Base-by-base conservation (phyloP, 2,329 filamentous ascomycete species). In the Epichloe bromicola region DNA sequence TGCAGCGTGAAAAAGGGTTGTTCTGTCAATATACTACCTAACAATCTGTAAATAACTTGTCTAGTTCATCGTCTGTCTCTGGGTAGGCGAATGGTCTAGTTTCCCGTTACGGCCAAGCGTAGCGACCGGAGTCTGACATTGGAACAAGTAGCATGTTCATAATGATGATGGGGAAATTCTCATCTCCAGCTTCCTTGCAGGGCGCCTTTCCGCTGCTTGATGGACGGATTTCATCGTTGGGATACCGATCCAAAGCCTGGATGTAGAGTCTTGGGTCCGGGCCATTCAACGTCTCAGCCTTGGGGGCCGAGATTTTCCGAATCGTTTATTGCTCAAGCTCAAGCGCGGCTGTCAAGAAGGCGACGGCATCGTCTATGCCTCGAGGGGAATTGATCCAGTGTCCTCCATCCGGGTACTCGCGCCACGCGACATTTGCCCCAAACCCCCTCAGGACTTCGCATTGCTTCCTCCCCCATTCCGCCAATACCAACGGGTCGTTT, bases 301-400 rank as follows among this genome's bases (percentile, higher is more conserved):
- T 48, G 2, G 57, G 51, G 30, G 54, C 53, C 5, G 10, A 30
- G 8, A 30, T 30, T 30, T 30, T 30, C 8, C 8, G 26, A 10
- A 30, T 30, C 26, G 26, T 30, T 30, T 30, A 10, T 30, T 30
- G 8, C 50, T 20, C 15, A n/a, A 14, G 33, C 14, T 45, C 23
- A 45, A 45, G 43, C 30, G 26, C 43, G 15, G 23, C 26, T 15
- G 26, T 53, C 15, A 72, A 49, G 50, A 72, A 72, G 2, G 53
- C 53, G 8, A 65, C 60, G 1, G 64, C 64, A 53, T 74, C 71
- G 51, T 73, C 68, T 20, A 72, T 63, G 0, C 72, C 73, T 1
- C 56, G 48, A 0, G 70, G 70, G 14, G 65, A 61, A 52, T 74
- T 68, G 46, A 74, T 63, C 69, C 70, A 73, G 53, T 74, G 70